Evolutionary conservation across 2,329 filamentous ascomycete genomes (phyloP), one percentile per base, ranked within the genome.

Genomic region (Bipolaris gigantea): DNA sequence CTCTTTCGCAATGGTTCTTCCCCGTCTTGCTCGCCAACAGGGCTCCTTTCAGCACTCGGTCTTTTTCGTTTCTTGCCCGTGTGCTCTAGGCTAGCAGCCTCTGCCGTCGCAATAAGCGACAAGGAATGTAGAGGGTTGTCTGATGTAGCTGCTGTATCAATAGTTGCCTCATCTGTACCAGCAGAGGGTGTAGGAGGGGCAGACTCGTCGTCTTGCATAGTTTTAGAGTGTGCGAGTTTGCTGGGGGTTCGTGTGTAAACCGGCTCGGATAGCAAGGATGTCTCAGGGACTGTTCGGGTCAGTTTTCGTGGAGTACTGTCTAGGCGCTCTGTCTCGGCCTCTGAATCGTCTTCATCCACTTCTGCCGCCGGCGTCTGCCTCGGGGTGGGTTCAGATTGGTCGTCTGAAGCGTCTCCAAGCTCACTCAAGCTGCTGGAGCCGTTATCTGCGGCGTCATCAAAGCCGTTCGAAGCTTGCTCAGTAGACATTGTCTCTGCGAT

Each of bases 311-410:
- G 92, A n/a, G 91, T 96, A 69, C 89, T 87, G 70, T 94, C 94
- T 56, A 99, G 82, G 55, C 94, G 87, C 76, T 97, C 92, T 1
- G 93, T 97, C 76, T 97, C 93, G 32, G 93, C 93, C 75, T 97
- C 93, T 3, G 92, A 88, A 65, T 89, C 86, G 50, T 83, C 81
- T 48, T 87, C 84, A 30, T 88, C 72, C 43, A 72, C 45, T 45
- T 73, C 65, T 34, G 53, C 46, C 40, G 62, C 62, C 23, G 53
- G 45, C 21, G 59, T 49, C 15, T 64, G 62, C 36, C 60, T 61
- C 34, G 69, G 69, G n/a, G 69, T 72, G 18, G 65, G 61, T 51
- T 72, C 72, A 16, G 71, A 75, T 32, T 72, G 67, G 27, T 83
- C 88, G 59, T 89, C 85, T 47, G 90, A 88, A 58, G 90, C 87